Conservation (phyloP, 2,329 filamentous ascomycete species). For the Sporothrix inflata region DNA sequence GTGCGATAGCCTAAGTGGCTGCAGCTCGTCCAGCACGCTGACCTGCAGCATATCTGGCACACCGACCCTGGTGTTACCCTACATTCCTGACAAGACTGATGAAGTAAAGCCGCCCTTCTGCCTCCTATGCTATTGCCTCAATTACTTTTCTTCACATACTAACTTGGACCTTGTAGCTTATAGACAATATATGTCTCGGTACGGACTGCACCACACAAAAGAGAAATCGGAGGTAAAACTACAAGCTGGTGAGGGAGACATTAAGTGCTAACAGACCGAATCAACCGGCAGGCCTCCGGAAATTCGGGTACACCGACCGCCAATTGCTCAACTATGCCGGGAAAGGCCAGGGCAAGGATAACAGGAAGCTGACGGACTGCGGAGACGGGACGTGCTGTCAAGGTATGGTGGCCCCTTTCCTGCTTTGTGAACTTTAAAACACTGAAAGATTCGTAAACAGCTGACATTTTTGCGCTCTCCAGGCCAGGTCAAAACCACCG, state of each 20-base stretch:
- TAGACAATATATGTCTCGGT: conserved; percentile 3
- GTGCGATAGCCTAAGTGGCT: neutral
- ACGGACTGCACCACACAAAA: neutral
- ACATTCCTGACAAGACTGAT: neutral
- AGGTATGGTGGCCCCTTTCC: neutral
- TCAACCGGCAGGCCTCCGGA: neutral
- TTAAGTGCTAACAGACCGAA: neutral
- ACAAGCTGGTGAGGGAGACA: neutral
- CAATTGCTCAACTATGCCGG: neutral
- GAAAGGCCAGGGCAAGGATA: neutral
- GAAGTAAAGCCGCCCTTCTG: neutral
- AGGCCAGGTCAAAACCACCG: neutral
- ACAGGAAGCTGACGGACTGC: neutral
- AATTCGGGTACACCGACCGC: neutral
- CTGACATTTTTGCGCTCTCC: no score
- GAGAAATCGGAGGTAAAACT: neutral
- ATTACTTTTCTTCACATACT: neutral
- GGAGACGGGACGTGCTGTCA: neutral
- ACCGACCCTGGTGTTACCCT: conserved; percentile 5
- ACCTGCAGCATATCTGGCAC: neutral
- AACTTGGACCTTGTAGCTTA: neutral
- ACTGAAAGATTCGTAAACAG: no score
- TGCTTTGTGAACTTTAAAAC: no score
- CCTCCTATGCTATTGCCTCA: neutral
- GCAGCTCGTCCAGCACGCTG: neutral